These are phyloP conservation scores for Alternaria sp. DNA, from an alignment of 2,329 filamentous ascomycete species.

Conservation along the genomic window DNA sequence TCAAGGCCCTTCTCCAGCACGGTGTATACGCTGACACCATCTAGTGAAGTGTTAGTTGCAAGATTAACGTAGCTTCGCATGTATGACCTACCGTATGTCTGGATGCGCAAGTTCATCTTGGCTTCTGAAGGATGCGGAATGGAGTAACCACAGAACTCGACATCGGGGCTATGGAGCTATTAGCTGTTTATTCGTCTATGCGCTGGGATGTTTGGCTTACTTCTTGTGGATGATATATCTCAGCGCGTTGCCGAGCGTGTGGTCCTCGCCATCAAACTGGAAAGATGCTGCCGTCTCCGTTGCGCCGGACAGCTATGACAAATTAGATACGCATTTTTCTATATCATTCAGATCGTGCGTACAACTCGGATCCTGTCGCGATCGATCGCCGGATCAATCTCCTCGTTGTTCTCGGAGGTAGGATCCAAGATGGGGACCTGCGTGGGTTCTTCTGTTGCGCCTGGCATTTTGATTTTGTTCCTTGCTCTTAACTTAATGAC, in stretches of 20 bases:
- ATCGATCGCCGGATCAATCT: conserved; percentile 44
- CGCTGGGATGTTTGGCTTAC: conserved; percentile 58
- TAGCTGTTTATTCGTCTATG: neutral
- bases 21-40: conserved; percentile 78
- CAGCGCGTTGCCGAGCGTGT: conserved; percentile 93
- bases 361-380: conserved; percentile 56
- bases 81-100: conserved; percentile 78
- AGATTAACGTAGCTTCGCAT: neutral
- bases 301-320: conserved; percentile 77
- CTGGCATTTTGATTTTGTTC: conserved; percentile 23
- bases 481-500: conserved; percentile 16
- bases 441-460: conserved; percentile 26
- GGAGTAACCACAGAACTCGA: conserved; percentile 97
- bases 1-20: conserved; percentile 88
- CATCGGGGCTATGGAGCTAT: conserved; percentile 71
- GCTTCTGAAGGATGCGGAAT: conserved; percentile 95
- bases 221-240: conserved; percentile 99
- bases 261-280: conserved; percentile 91
- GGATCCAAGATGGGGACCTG: conserved; percentile 31
- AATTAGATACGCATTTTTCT: neutral
- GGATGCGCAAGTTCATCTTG: conserved; percentile 97
- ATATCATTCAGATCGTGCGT: conserved; percentile 18
- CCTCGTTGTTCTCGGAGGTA: conserved; percentile 32
- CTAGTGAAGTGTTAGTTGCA: conserved; percentile 54
- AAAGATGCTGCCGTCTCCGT: conserved; percentile 90